These are phyloP conservation scores for Musa itinerans DNA, from an alignment of 176 grass and related monocot species.

Conservation along the genomic window DNA sequence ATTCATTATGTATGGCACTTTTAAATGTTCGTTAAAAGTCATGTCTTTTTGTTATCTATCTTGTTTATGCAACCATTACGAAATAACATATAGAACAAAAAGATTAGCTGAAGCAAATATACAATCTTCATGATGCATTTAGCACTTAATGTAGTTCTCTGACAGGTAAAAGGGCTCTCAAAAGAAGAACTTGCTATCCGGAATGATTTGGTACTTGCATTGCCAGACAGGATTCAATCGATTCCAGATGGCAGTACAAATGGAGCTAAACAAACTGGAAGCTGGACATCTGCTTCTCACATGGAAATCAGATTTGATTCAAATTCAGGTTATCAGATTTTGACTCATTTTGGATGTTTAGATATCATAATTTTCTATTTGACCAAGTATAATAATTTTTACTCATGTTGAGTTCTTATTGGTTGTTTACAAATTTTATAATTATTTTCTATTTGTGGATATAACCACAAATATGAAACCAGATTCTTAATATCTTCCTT, in stretches of 20 bases:
- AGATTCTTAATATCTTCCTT: neutral
- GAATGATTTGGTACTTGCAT: conserved; percentile 63
- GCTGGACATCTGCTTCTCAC: conserved; percentile 63
- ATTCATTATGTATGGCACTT: too few species aligned
- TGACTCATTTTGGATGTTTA: neutral
- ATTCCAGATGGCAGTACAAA: conserved; percentile 79
- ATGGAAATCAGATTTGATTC: conserved; percentile 64
- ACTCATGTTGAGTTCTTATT: neutral
- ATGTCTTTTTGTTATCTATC: neutral
- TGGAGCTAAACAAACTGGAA: conserved; percentile 64
- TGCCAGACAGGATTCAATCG: conserved; percentile 84
- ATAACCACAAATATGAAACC: neutral
- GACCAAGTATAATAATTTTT: too few species aligned
- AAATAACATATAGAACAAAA: neutral
- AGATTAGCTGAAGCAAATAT: neutral
- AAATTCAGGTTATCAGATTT: conserved; percentile 39
- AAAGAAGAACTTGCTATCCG: conserved; percentile 71
- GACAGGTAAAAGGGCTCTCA: conserved; percentile 86
- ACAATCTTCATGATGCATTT: neutral
- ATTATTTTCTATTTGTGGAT: too few species aligned
- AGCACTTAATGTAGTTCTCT: neutral
- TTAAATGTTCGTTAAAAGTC: neutral
- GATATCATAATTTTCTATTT: too few species aligned
- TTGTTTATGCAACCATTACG: neutral
- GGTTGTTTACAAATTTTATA: neutral